A percentile compares a stretch with the other conserved stretches of the same genome.
Conservation (phyloP, 805 yeast genomes). For the Cyberlindnera galapagoensis region DNA sequence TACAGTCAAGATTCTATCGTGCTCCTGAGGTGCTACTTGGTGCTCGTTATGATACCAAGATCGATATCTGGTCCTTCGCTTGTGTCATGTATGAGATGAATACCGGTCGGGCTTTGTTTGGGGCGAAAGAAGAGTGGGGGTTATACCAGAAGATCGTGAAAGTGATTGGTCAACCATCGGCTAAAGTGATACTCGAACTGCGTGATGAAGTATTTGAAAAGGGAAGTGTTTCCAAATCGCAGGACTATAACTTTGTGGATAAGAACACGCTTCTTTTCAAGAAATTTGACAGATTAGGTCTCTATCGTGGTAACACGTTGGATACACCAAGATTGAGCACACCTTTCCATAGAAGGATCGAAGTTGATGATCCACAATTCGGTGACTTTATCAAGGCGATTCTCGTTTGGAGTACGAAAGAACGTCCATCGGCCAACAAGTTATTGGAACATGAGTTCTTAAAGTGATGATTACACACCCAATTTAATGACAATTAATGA, state of each 20-base stretch:
- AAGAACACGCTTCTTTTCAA: conserved; percentile 31
- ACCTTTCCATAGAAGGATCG: conserved; percentile 14
- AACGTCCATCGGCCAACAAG: conserved; percentile 46
- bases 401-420: conserved; percentile 40
- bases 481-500: neutral
- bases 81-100: conserved; percentile 85
- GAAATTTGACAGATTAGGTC: conserved; percentile 27
- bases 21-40: conserved; percentile 77
- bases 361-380: conserved; percentile 16
- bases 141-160: conserved; percentile 69
- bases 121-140: conserved; percentile 78
- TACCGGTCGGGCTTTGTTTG: conserved; percentile 79
- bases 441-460: conserved; percentile 51
- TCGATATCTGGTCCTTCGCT: conserved; percentile 91
- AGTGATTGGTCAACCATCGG: conserved; percentile 77
- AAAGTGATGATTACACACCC: neutral
- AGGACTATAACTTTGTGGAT: conserved; percentile 14
- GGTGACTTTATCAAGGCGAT: conserved; percentile 24
- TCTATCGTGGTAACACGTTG: conserved; percentile 14
- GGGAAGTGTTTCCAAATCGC: conserved; percentile 29
- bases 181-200: conserved; percentile 30
- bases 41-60: conserved; percentile 66
- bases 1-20: conserved; percentile 74
- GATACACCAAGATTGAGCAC: conserved; percentile 11
- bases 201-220: conserved; percentile 30